Percentiles rank a stretch among this genome's conserved stretches.
Evolutionary conservation across 2,329 filamentous ascomycete genomes (phyloP).

Genomic region (Didymellaceae sp.): DNA sequence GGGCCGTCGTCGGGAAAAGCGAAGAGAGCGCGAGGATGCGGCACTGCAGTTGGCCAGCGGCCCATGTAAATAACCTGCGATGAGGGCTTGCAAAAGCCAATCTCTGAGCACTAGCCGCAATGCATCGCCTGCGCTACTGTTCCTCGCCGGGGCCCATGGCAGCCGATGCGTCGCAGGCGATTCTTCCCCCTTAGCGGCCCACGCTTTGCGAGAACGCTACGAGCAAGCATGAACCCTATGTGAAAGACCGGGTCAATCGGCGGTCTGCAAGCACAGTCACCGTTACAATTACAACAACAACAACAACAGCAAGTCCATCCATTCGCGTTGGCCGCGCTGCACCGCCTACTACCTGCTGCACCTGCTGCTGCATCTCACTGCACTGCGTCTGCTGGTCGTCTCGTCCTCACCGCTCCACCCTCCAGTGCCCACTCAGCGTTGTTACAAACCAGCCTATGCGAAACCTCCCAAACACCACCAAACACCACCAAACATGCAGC

Average conservation of each 20-base stretch:
- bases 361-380: not conserved
- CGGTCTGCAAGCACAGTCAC: constrained; percentile 11
- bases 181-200: no score
- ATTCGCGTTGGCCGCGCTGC: no score
- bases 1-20: constrained; percentile 14
- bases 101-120: constrained; percentile 7
- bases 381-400: not conserved
- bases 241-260: not conserved
- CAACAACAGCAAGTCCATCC: not conserved
- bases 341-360: not conserved
- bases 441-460: constrained; percentile 9
- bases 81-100: constrained; percentile 2
- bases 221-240: no score
- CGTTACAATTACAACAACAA: not conserved
- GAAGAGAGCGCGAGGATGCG: constrained; percentile 17
- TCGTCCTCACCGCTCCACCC: not conserved
- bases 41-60: not conserved
- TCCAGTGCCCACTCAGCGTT: not conserved
- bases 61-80: constrained; percentile 11
- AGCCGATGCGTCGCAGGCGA: not conserved
- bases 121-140: constrained; percentile 2
- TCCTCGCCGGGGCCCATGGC: not conserved
- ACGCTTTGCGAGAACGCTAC: no score
- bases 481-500: constrained; percentile 21
- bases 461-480: constrained; percentile 23